Percentiles rank a stretch among this genome's conserved stretches.
phyloP scores from a whole-genome alignment of 176 grass and related monocot species.

The Musa beccarii region DNA sequence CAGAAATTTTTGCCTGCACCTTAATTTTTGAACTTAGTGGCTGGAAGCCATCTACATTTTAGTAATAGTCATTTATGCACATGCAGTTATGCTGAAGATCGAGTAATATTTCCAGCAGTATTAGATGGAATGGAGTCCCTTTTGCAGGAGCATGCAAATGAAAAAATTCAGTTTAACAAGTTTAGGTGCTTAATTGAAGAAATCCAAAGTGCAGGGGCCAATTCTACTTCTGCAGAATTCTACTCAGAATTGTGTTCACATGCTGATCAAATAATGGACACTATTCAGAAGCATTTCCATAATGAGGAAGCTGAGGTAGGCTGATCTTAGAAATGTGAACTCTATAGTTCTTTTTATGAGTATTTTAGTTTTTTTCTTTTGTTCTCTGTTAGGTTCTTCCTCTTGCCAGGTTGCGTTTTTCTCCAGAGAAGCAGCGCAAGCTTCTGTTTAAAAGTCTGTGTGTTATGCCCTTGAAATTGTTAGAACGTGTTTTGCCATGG shows the following conservation, averaged over 20 bases:
- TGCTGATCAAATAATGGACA: constrained; percentile 87
- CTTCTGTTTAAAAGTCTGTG: constrained; percentile 62
- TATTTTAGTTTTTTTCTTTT: constrained; percentile 11
- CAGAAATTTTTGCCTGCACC: background rate
- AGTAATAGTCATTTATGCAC: constrained; percentile 3
- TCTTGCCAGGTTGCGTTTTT: constrained; percentile 57
- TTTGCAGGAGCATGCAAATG: constrained; percentile 67
- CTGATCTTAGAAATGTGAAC: background rate
- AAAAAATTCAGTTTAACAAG: constrained; percentile 50
- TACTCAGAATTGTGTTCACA: constrained; percentile 67
- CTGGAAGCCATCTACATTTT: background rate
- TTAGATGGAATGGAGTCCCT: constrained; percentile 38
- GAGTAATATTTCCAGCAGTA: constrained; percentile 88
- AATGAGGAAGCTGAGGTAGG: constrained; percentile 71
- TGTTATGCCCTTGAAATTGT: constrained; percentile 71
- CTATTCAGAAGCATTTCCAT: constrained; percentile 68
- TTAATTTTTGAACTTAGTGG: background rate
- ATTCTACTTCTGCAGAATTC: constrained; percentile 48
- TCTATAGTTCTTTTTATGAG: background rate
- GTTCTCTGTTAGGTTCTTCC: constrained; percentile 66
- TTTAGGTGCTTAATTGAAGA: constrained; percentile 78
- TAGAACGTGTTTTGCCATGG: constrained; percentile 80
- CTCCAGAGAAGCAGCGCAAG: constrained; percentile 52
- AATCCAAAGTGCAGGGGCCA: constrained; percentile 51
- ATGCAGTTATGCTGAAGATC: constrained; percentile 72